Conservation (phyloP, 768 basidiomycete genomes). For the Leccinum subgranulosum region DNA sequence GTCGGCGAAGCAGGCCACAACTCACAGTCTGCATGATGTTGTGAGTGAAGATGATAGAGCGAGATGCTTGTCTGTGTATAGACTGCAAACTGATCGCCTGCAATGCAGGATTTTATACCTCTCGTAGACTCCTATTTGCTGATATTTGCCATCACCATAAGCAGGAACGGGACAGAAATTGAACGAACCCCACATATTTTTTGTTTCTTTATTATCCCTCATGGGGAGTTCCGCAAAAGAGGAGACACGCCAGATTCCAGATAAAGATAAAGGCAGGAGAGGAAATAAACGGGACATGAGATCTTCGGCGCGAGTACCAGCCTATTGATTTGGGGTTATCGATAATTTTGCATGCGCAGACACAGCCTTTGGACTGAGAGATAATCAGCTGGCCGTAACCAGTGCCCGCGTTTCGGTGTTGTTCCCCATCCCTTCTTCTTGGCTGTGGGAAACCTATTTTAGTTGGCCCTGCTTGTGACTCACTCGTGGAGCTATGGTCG, state of each 20-base stretch:
- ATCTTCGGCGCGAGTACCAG: background rate
- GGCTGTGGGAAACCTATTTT: background rate
- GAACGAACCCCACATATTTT: background rate
- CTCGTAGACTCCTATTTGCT: background rate
- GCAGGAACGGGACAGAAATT: background rate
- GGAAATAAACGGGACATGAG: background rate
- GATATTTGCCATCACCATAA: background rate
- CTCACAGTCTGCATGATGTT: constrained; percentile 18
- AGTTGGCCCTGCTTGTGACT: background rate
- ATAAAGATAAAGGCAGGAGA: too few relatives aligned
- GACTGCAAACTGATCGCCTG: background rate
- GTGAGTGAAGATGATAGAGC: background rate
- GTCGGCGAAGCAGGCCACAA: background rate
- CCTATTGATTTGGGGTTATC: background rate
- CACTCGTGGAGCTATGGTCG: too few relatives aligned
- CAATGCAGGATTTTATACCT: constrained; percentile 6
- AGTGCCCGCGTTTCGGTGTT: too few relatives aligned
- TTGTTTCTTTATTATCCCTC: too few relatives aligned
- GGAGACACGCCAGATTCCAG: too few relatives aligned
- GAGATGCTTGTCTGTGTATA: background rate
- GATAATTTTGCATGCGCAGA: background rate
- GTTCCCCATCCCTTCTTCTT: background rate
- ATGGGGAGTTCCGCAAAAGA: too few relatives aligned
- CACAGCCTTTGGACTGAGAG: background rate
- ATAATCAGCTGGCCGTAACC: background rate